phyloP scores from a whole-genome alignment of 495 filamentous ascomycete genomes.

The Aspergillus cavernicola region DNA sequence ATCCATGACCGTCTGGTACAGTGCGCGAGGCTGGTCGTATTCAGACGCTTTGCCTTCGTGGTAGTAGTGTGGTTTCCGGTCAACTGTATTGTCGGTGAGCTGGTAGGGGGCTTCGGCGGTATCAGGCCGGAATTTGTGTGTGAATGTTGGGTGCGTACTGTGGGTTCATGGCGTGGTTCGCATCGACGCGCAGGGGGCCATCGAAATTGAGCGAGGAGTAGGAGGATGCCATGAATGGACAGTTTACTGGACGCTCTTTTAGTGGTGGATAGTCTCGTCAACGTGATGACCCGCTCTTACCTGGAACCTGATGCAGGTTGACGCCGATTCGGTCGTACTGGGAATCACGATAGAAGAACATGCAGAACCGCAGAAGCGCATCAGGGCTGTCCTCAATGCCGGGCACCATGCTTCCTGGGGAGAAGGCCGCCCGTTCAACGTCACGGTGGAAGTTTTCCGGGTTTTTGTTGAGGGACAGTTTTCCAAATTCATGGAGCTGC shows the following conservation, averaged over 20 bases:
- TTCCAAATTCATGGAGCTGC: slow-evolving; percentile 46
- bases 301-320: slow-evolving; percentile 46
- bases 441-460: slow-evolving; percentile 64
- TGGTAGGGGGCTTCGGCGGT: slow-evolving; percentile 49
- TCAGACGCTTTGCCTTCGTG: slow-evolving; percentile 52
- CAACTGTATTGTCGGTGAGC: slow-evolving; percentile 47
- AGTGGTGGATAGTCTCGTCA: too few relatives aligned
- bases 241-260: slow-evolving; percentile 35
- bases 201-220: slow-evolving; percentile 44
- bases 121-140: slow-evolving; percentile 53
- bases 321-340: slow-evolving; percentile 50
- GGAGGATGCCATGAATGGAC: slow-evolving; percentile 45
- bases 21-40: slow-evolving; percentile 49
- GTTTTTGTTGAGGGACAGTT: slow-evolving; percentile 65
- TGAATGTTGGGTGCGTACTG: slow-evolving; percentile 56
- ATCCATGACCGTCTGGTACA: slow-evolving; percentile 48
- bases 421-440: slow-evolving; percentile 50
- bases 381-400: slow-evolving; percentile 48
- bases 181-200: slow-evolving; percentile 31
- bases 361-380: slow-evolving; percentile 47
- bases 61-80: slow-evolving; percentile 50
- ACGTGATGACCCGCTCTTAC: too few relatives aligned
- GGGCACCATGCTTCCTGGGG: slow-evolving; percentile 46
- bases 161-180: slow-evolving; percentile 44
- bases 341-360: slow-evolving; percentile 51